A percentile compares a stretch with the other conserved stretches of the same genome.
Conservation (phyloP, 139 green algal genomes). For the Tetradesmus obliquus region DNA sequence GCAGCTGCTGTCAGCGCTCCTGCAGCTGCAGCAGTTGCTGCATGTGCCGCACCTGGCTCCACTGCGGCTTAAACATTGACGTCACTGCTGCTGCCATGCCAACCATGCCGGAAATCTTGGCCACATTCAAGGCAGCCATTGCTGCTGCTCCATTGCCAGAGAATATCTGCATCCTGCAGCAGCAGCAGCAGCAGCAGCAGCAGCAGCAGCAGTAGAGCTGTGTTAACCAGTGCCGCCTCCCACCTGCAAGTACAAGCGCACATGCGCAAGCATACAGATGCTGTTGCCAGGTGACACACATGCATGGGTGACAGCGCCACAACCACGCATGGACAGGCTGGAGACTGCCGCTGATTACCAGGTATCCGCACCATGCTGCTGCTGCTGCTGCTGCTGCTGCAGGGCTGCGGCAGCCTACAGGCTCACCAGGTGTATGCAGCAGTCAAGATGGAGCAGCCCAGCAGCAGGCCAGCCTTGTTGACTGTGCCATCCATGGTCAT, state of each 20-base stretch:
- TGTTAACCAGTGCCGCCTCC: no score
- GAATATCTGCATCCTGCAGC: conserved; percentile 47
- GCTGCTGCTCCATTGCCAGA: conserved; percentile 48
- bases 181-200: not conserved
- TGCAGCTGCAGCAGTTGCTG: no score
- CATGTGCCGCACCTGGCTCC: conserved; percentile 28
- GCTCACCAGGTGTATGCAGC: conserved; percentile 55
- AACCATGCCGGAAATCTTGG: conserved; percentile 59
- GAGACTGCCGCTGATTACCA: not conserved
- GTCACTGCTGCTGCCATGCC: conserved; percentile 50
- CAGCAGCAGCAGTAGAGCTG: not conserved
- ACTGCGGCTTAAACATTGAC: conserved; percentile 72
- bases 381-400: not conserved
- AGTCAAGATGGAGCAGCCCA: conserved; percentile 45
- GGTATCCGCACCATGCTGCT: not conserved
- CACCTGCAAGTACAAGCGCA: no score
- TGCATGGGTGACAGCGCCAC: no score
- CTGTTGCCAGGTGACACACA: no score
- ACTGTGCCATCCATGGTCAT: conserved; percentile 64
- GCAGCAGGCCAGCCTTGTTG: conserved; percentile 60
- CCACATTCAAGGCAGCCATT: conserved; percentile 35
- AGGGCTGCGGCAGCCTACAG: not conserved
- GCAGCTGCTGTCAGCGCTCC: not conserved
- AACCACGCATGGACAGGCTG: not conserved
- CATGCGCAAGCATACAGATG: no score